Conservation (phyloP, 768 basidiomycete species). For the Trametes punicea region DNA sequence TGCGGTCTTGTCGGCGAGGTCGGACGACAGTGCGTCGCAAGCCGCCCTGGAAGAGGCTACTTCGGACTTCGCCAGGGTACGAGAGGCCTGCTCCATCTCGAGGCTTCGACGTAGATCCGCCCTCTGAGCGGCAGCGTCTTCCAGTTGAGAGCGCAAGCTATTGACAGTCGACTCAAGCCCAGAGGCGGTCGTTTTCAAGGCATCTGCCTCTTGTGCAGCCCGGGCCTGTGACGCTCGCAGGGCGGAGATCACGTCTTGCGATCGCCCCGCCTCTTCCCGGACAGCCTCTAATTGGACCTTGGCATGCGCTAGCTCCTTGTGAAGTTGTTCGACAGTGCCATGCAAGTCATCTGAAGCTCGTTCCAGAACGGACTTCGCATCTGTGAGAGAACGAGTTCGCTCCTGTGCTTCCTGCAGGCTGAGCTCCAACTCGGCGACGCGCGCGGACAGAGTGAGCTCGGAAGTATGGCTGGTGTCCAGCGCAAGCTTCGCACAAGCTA, state of each 20-base stretch:
- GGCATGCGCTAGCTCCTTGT: conserved; percentile 8
- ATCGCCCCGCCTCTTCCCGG: neutral
- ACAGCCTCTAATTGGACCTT: neutral
- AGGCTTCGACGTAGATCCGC: neutral
- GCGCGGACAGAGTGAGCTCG: neutral
- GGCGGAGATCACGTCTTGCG: conserved; percentile 1
- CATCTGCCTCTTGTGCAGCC: neutral
- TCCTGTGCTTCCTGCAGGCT: conserved; percentile 1
- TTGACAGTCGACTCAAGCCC: conserved; percentile 10
- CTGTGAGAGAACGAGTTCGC: neutral
- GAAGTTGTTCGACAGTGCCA: conserved; percentile 8
- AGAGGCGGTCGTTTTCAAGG: neutral
- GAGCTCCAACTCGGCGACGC: conserved; percentile 12
- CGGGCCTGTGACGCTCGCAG: neutral
- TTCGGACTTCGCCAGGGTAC: conserved; percentile 12
- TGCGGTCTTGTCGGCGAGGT: conserved; percentile 27
- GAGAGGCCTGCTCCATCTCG: conserved; percentile 4
- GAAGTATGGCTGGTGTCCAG: neutral
- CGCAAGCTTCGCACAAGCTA: neutral
- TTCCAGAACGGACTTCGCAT: conserved; percentile 7
- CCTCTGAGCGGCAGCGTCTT: neutral
- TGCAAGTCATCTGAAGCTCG: conserved; percentile 3
- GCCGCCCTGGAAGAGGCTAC: neutral
- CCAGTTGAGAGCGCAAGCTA: conserved; percentile 4
- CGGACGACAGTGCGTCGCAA: conserved; percentile 10